phyloP scores from a whole-genome alignment of 371 early-diverging fungal genomes.

The Syncephalis plumigaleata region DNA sequence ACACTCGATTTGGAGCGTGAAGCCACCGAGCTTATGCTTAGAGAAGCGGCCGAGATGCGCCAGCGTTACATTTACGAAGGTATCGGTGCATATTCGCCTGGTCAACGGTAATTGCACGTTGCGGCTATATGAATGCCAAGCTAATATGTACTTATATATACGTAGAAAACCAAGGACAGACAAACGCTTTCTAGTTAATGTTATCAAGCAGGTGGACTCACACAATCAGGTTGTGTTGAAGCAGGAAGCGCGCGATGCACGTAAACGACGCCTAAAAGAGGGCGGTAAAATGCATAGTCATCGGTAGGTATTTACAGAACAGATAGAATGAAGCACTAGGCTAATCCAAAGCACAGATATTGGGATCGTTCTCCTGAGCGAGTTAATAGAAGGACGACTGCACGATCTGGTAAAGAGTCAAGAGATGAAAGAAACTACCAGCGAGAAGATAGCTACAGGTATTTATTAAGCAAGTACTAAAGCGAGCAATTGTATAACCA shows the following conservation, averaged over 20 bases:
- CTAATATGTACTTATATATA: not conserved
- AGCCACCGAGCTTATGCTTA: constrained; percentile 42
- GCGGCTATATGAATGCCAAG: too few relatives aligned
- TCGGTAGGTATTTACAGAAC: not conserved
- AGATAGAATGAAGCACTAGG: too few relatives aligned
- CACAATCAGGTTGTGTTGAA: constrained; percentile 49
- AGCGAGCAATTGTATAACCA: too few relatives aligned
- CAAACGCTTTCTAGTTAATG: constrained; percentile 44
- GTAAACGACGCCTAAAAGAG: constrained; percentile 9
- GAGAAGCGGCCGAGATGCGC: constrained; percentile 29
- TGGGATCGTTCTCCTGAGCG: too few relatives aligned
- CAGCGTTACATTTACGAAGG: constrained; percentile 24
- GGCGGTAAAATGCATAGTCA: constrained; percentile 10
- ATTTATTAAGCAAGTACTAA: too few relatives aligned
- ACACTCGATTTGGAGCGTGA: constrained; percentile 38
- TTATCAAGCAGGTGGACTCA: constrained; percentile 46
- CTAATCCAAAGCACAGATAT: too few relatives aligned
- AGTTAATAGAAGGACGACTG: too few relatives aligned
- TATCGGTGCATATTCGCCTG: constrained; percentile 22
- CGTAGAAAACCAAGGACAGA: constrained; percentile 29
- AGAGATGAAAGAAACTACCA: too few relatives aligned
- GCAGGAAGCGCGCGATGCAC: constrained; percentile 23
- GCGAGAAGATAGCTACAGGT: too few relatives aligned
- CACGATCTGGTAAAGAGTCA: too few relatives aligned
- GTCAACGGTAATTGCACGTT: too few relatives aligned